These are phyloP conservation scores for Fraxinus anomala DNA, from an alignment of 257 asterid species.

Conservation along the genomic window DNA sequence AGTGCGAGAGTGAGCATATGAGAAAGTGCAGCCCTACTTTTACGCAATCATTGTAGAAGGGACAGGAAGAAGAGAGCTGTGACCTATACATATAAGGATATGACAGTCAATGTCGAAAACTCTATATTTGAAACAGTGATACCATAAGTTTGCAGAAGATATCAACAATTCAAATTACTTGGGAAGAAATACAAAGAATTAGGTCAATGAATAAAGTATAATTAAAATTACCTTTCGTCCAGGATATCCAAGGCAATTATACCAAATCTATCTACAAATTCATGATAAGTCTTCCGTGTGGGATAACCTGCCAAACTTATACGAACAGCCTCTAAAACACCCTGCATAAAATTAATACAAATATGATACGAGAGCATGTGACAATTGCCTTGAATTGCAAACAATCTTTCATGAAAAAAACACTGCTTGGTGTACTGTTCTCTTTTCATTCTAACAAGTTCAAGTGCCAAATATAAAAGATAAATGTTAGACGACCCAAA, in stretches of 20 bases:
- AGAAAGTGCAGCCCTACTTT: slow-evolving; percentile 4
- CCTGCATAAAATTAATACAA: slow-evolving; percentile 55
- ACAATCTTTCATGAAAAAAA: slow-evolving; percentile 2
- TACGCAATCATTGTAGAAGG: slow-evolving; percentile 1
- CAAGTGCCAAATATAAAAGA: neutral
- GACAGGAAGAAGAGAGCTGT: slow-evolving; percentile 12
- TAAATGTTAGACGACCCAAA: slow-evolving; percentile 2
- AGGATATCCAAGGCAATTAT: slow-evolving; percentile 72
- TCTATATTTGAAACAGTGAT: neutral
- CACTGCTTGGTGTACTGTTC: neutral
- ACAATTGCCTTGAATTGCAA: neutral
- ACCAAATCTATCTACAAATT: slow-evolving; percentile 95
- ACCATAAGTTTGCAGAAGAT: neutral
- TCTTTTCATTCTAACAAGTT: neutral
- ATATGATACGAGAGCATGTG: neutral
- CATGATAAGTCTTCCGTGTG: slow-evolving; percentile 90
- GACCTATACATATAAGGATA: slow-evolving; percentile 14
- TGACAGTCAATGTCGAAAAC: slow-evolving; percentile 8
- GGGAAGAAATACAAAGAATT: slow-evolving; percentile 1
- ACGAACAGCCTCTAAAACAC: slow-evolving; percentile 98
- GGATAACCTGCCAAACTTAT: slow-evolving; percentile 99
- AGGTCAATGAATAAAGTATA: slow-evolving; percentile 22
- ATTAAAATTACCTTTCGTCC: slow-evolving; percentile 68
- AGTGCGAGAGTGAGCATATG: slow-evolving; percentile 14
- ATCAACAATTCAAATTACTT: slow-evolving; percentile 3